Conservation (phyloP, 768 basidiomycete species). For the Trametes cubensis region DNA sequence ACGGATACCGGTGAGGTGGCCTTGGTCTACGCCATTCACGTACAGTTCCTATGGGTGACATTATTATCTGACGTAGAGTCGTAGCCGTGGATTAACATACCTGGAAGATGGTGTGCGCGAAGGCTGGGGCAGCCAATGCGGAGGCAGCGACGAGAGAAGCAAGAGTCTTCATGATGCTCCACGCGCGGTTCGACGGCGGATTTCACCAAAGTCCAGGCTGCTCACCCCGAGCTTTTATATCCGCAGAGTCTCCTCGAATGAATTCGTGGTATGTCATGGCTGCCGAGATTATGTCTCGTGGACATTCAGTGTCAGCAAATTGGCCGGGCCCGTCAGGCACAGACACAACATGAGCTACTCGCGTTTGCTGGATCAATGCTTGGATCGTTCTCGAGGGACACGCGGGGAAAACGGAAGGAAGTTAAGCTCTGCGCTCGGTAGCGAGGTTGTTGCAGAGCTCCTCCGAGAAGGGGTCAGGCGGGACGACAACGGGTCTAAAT, state of each 20-base stretch:
- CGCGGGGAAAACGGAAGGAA: slow-evolving; percentile 11
- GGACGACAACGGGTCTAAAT: neutral
- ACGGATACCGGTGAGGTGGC: slow-evolving; percentile 47
- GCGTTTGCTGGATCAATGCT: neutral
- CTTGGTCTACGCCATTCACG: slow-evolving; percentile 55
- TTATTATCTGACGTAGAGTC: no score
- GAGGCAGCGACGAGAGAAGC: slow-evolving; percentile 31
- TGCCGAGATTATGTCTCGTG: slow-evolving; percentile 16
- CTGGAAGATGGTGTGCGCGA: slow-evolving; percentile 58
- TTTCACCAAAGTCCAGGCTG: neutral
- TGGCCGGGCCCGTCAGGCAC: slow-evolving; percentile 5
- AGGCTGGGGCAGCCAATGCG: slow-evolving; percentile 38
- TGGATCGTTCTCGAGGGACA: neutral
- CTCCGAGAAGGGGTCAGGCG: slow-evolving; percentile 22
- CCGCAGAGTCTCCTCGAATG: neutral
- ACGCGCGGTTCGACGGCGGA: neutral
- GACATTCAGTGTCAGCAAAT: neutral
- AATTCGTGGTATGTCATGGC: neutral
- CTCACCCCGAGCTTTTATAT: slow-evolving; percentile 10
- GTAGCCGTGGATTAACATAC: slow-evolving; percentile 26
- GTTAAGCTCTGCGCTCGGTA: neutral
- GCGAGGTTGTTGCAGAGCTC: slow-evolving; percentile 26
- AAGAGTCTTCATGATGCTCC: slow-evolving; percentile 25
- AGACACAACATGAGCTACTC: neutral
- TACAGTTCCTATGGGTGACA: slow-evolving; percentile 42